These are phyloP conservation scores for Dendryphion nanum DNA, from an alignment of 2,329 filamentous ascomycete genomes.

Conservation along the genomic window DNA sequence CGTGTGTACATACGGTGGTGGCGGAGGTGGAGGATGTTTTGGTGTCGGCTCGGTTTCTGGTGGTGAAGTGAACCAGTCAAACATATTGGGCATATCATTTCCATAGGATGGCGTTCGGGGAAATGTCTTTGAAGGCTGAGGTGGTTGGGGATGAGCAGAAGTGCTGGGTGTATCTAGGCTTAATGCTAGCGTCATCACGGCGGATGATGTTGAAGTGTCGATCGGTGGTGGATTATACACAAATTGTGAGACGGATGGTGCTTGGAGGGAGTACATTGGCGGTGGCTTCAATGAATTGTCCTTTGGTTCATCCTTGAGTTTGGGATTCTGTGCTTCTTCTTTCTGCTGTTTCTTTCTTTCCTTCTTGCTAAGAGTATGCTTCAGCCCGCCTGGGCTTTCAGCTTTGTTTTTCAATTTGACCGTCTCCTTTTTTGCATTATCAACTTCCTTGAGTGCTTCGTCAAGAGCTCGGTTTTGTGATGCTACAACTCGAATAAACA, in stretches of 20 bases:
- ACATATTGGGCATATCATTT: too few species aligned
- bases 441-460: conserved; percentile 7
- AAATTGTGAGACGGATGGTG: conserved; percentile 4
- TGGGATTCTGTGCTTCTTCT: conserved; percentile 1
- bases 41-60: neutral
- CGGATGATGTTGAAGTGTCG: neutral
- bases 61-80: neutral
- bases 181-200: conserved; percentile 4
- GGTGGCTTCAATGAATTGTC: neutral
- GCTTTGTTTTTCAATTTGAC: conserved; percentile 5
- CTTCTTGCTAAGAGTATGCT: conserved; percentile 1
- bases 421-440: conserved; percentile 8
- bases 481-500: conserved; percentile 6
- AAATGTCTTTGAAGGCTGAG: neutral
- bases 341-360: conserved; percentile 2
- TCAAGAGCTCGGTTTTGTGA: conserved; percentile 5
- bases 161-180: conserved; percentile 4
- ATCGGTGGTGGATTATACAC: conserved; percentile 3
- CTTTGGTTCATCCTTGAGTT: conserved; percentile 1
- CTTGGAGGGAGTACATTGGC: neutral
- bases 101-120: too few species aligned
- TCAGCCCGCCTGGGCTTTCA: conserved; percentile 5
- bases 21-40: neutral
- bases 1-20: neutral
- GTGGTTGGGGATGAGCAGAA: neutral